Evolutionary conservation across 2,329 filamentous ascomycete genomes (phyloP), one percentile per base, ranked within the genome.

Genomic region (Ramularia collo-cygni): DNA sequence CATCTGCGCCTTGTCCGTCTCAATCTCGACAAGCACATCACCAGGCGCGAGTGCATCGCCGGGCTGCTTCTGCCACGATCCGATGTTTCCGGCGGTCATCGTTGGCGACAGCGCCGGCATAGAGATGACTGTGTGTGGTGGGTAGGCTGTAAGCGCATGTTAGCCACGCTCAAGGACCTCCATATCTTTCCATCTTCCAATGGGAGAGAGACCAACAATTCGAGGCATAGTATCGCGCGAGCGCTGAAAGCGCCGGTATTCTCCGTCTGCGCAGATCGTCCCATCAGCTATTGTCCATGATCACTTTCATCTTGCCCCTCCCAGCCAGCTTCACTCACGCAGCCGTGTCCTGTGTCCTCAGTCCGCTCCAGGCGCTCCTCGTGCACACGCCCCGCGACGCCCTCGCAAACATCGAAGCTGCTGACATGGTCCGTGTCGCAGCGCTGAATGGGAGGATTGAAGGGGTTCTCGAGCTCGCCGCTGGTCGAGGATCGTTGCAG

Each of bases 1-100:
- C 92, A 98, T 98, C 74, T 96, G 92, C 51, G 92, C 92, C 77
- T 98, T 98, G 71, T 98, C 92, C 58, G 92, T 98, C 77, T 98
- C 92, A 60, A 96, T 95, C 54, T 61, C 58, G 31, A 61, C 55
- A 55, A 98, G 72, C 33, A 98, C 92, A 64, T 98, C 92, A 64
- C 92, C 92, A 37, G 93, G 89, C 43, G 78, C 72, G 65, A 98
- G 81, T 48, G 73, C 62, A 67, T 98, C 92, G 62, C 92, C 92
- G 53, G 81, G 75, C 74, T 95, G 93, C 79, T 96, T 98, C 74
- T 96, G 87, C 92, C 92, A 98, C 51, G 81, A 73, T 58, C 92
- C 93, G 67, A 98, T 94, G 73, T 94, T 95, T 64, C 92, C 92
- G 48, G 85, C 75, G 50, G 85, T 89, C 92, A 98, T 98, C 56